Base-by-base conservation (phyloP, 306 rosid species). In the Arachis hypogaea region DNA sequence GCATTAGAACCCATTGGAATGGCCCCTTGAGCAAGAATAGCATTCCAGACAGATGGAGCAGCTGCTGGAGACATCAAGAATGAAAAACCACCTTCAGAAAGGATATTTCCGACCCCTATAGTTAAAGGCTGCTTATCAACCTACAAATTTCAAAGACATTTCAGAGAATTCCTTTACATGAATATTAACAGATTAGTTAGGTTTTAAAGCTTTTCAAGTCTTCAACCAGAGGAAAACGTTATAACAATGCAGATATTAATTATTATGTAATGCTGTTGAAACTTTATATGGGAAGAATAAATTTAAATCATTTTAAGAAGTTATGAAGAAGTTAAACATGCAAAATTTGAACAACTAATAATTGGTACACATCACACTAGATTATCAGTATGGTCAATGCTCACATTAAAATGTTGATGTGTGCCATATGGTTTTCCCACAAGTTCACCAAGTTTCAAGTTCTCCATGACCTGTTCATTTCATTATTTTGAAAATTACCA, bases 371-470 rank as follows among this genome's bases (percentile, higher is more conserved):
- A 43, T 5, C 41, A 51, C 63, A 61, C 44, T 55, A 73, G 62
- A 2, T 70, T 29, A 58, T 18, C 36, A 52, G 38, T 59, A 43
- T 29, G 67, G 30, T 77, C 72, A 65, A 65, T 42, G 54, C 97
- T 82, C 83, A 93, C 98, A 43, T 82, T 85, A 63, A 83, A 93
- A 85, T 93, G 98, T 66, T 75, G 86, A 78, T 93, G 96, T 55
- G 92, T 82, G 68, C 98, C 98, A 70, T 88, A 93, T 42, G 92
- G 85, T 79, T 91, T 83, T 85, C 94, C 97, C 76, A 89, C 84
- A 67, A 91, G 89, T 80, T 64, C 80, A 22, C 89, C 90, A 57
- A 91, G 94, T 85, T 86, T 91, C 89, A 91, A 83, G 72, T 54
- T 87, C 72, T 85, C 82, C 92, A 93, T 89, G 51, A 93, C 81